Base-by-base conservation (phyloP, 305 asterid genomes). In the Caryopteris hybrid region DNA sequence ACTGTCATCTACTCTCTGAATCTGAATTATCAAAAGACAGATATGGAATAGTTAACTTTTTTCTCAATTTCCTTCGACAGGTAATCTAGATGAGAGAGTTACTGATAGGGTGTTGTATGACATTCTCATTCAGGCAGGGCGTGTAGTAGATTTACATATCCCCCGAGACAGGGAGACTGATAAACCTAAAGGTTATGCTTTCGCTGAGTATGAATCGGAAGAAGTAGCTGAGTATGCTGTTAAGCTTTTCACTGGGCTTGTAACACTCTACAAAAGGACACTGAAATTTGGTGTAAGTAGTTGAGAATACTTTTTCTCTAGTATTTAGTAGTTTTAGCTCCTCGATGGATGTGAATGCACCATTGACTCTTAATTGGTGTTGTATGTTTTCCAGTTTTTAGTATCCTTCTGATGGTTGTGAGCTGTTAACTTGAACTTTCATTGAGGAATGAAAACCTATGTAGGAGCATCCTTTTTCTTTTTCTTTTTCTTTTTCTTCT, bases 101-200 rank as follows among this genome's bases (percentile, higher is more conserved):
- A 79, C 73, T 33, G 96, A 94, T 7, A 86, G 96, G 81, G 95
- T 94, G 64, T 74, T 94, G 77, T 94, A 94, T 66, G 97, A 94
- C 77, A 94, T 94, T 73, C 91, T 94, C 38, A 91, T 94, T 79
- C 96, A 94, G 84, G 98, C 99, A 14, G 98, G 98, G 3, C 90
- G 86, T 11, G 82, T 94, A 5, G 85, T 91, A 43, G 96, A 94
- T 58, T 71, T 94, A 69, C 47, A 85, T 69, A 83, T 94, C 54
- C 99, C 99, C 47, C 90, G 86, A 25, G 99, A 91, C 76, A 91
- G 69, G 84, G 96, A 94, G 76, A 88, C 95, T 8, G 85, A 83
- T 47, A 87, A 85, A 80, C 87, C 84, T 39, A 91, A 87, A 85
- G 98, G 96, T 70, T 94, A 45, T 75, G 98, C 99, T 1, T 94